Conservation (phyloP, 1,139 yeast genomes). For the Candida buenavistaensis region DNA sequence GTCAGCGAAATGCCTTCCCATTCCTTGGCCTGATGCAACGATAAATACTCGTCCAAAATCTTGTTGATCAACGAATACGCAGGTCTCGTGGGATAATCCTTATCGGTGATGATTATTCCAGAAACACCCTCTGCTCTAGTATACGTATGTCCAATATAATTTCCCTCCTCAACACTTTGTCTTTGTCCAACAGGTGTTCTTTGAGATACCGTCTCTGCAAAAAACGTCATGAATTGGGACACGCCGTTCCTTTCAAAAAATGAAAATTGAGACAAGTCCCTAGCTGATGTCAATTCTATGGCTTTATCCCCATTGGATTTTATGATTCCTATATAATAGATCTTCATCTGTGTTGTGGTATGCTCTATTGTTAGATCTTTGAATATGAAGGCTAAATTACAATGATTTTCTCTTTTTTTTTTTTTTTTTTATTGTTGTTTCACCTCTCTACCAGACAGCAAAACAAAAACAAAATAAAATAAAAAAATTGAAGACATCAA, state of each 20-base stretch:
- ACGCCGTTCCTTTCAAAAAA: conserved; percentile 81
- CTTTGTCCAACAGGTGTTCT: conserved; percentile 90
- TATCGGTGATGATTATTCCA: conserved; percentile 91
- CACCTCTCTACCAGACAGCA: no score
- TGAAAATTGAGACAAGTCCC: conserved; percentile 82
- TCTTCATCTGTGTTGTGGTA: conserved; percentile 62
- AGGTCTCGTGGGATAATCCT: conserved; percentile 96
- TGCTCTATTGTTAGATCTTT: no score
- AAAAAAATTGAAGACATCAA: no score
- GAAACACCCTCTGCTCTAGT: conserved; percentile 88
- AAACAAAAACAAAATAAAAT: no score
- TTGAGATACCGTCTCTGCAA: conserved; percentile 85
- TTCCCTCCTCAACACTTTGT: conserved; percentile 92
- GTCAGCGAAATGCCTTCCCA: no score
- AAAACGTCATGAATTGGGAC: conserved; percentile 91
- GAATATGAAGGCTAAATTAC: no score
- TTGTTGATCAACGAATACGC: conserved; percentile 92
- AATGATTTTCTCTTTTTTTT: no score
- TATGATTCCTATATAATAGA: conserved; percentile 84
- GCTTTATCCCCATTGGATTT: conserved; percentile 66
- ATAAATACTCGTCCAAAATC: conserved; percentile 83
- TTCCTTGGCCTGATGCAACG: no score
- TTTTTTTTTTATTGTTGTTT: no score
- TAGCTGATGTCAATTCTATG: conserved; percentile 74
- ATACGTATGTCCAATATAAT: conserved; percentile 89